Base-by-base conservation (phyloP, 208 protist species). In the Novymonas esmeraldas region DNA sequence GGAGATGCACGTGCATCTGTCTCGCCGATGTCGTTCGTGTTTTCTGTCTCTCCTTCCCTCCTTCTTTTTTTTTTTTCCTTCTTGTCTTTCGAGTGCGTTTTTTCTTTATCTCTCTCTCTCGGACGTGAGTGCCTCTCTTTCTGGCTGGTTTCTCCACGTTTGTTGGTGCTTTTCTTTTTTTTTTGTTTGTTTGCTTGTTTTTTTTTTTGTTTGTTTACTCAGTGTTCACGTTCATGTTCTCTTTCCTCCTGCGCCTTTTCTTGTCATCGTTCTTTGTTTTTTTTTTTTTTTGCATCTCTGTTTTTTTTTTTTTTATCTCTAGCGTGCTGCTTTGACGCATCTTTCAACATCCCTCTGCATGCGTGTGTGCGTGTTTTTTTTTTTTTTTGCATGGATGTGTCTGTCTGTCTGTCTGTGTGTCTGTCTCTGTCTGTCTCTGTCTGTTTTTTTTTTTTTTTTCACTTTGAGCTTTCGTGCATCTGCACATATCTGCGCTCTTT, bases 301-400 rank as follows among this genome's bases (percentile, higher is more conserved):
- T 48, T 52, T 66, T 72, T 56, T 60, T 48, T 72, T 72, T 60
- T 14, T 6, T 48, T 36, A 13, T 24, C 3, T 49, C 45, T 49
- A 2, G 20, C 45, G 14, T 24, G 7, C 14, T 49, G 20, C 20
- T 18, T 24, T 3, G 13, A n/a, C 14, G 39, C 39, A 44, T n/a
- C 39, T 44, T 16, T 44, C 39, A 44, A 10, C 45, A 49, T 56
- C 39, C 10, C 18, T 48, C 28, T 50, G 16, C 18, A 6, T 45
- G 6, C 56, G 18, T 44, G 39, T 44, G 18, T 44, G 11, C 39
- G 39, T 44, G 39, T 44, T 44, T 44, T 51, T 36, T 33, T 48
- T 36, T 46, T 33, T 42, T 1, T 54, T 14, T 54, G 16, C 2
- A n/a, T 70, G 28, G 24, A 36, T 7, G 39, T 26, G 22, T 70